Conservation (phyloP, 805 yeast genomes). For the Metschnikowia koreensis region DNA sequence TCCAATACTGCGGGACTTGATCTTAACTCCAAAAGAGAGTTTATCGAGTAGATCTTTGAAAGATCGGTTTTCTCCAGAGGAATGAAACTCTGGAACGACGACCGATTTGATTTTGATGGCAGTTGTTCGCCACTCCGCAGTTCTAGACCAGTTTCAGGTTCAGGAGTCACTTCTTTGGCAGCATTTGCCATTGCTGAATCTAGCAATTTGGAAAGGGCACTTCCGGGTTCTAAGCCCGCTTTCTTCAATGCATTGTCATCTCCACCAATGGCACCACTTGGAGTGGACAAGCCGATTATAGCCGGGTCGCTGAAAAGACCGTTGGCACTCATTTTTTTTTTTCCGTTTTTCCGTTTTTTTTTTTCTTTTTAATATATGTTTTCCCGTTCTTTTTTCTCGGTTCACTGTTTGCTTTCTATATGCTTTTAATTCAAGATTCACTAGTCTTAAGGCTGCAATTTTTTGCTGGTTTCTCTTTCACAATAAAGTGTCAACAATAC, state of each 20-base stretch:
- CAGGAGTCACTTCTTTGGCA: conserved; percentile 44
- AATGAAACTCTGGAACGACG: conserved; percentile 12
- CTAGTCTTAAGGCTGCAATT: neutral
- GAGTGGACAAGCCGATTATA: conserved; percentile 15
- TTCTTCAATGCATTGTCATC: neutral
- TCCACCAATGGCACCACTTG: neutral
- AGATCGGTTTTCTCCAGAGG: conserved; percentile 14
- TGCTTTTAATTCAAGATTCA: neutral
- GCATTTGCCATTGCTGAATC: conserved; percentile 49
- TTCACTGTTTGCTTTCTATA: no score
- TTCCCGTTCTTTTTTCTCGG: no score
- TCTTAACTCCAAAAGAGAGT: conserved; percentile 29
- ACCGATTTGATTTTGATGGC: conserved; percentile 8
- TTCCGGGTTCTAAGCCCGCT: conserved; percentile 28
- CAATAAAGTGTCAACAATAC: neutral
- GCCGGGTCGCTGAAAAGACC: conserved; percentile 19
- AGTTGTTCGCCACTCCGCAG: conserved; percentile 6
- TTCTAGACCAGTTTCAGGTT: conserved; percentile 17
- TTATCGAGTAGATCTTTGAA: conserved; percentile 26
- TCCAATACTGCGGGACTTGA: conserved; percentile 35
- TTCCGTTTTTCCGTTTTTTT: neutral
- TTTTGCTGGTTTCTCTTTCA: neutral
- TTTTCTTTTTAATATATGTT: no score
- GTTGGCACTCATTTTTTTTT: conserved; percentile 1
- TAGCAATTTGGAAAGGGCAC: conserved; percentile 40